Evolutionary conservation across 2,329 filamentous ascomycete genomes (phyloP).

Genomic region (Samsoniella hepiali): DNA sequence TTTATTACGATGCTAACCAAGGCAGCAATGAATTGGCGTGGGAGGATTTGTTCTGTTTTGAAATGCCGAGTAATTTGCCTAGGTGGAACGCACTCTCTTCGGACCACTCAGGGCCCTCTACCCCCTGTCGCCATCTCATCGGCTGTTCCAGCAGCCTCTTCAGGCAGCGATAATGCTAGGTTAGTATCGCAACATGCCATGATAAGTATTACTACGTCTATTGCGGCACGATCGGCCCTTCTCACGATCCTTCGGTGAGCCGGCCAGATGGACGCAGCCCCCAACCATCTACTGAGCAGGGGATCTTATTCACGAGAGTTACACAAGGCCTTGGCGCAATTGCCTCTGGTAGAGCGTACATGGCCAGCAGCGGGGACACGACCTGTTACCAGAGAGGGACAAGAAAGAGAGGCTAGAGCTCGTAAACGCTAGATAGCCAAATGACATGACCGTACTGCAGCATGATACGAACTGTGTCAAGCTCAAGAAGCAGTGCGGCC

Average conservation of each 20-base stretch:
- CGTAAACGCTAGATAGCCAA: no score
- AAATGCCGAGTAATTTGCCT: not conserved
- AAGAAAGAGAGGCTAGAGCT: no score
- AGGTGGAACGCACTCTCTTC: not conserved
- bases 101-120: not conserved
- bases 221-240: conserved; percentile 15
- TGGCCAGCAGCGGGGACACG: no score
- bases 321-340: no score
- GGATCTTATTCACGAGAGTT: not conserved
- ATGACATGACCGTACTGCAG: not conserved
- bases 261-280: not conserved
- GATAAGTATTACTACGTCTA: not conserved
- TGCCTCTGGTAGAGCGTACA: no score
- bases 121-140: not conserved
- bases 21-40: not conserved
- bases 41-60: not conserved
- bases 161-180: not conserved
- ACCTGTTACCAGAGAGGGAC: no score
- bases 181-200: not conserved
- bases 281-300: not conserved
- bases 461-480: not conserved
- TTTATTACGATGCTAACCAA: not conserved
- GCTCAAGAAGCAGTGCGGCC: not conserved
- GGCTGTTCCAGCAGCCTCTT: not conserved
- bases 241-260: not conserved